A percentile compares a stretch with the other conserved stretches of the same genome.
These are phyloP conservation scores for Penicillium capsulatum DNA, from an alignment of 2,329 filamentous ascomycete genomes.

Conservation along the genomic window DNA sequence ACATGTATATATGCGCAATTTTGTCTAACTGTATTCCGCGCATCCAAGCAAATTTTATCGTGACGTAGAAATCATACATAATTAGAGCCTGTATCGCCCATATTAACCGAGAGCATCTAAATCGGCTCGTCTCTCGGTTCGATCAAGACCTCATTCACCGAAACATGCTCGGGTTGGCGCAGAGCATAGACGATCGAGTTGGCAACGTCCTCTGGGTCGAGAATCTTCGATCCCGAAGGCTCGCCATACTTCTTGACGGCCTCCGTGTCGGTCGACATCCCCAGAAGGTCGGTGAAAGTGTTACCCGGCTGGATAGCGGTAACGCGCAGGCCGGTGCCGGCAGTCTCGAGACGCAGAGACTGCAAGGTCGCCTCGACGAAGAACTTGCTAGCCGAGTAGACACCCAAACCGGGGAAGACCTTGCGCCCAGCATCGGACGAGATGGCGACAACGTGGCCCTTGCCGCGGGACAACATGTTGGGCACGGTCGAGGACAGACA, in stretches of 20 bases:
- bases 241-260: constrained; percentile 75
- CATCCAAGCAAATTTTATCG: not conserved
- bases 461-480: constrained; percentile 64
- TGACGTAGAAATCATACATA: too few relatives aligned
- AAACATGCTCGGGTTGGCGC: constrained; percentile 68
- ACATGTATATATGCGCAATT: too few relatives aligned
- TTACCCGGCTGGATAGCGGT: constrained; percentile 75
- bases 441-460: constrained; percentile 73
- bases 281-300: constrained; percentile 66
- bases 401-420: constrained; percentile 74
- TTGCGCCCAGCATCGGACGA: constrained; percentile 78
- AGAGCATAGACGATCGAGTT: constrained; percentile 69
- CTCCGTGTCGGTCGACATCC: constrained; percentile 70
- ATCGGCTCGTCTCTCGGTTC: constrained; percentile 74
- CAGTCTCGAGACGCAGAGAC: constrained; percentile 68
- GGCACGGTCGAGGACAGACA: constrained; percentile 67
- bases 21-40: too few relatives aligned
- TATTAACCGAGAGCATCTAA: constrained; percentile 30
- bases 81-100: too few relatives aligned
- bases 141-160: constrained; percentile 76
- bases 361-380: constrained; percentile 82
- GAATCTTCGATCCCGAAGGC: constrained; percentile 68
- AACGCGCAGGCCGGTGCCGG: constrained; percentile 66
- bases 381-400: constrained; percentile 80
- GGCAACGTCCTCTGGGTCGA: constrained; percentile 70